Evolutionary conservation across 768 basidiomycete species (phyloP), one percentile per base, ranked within the genome.

Genomic region (Tephrocybe sp.): DNA sequence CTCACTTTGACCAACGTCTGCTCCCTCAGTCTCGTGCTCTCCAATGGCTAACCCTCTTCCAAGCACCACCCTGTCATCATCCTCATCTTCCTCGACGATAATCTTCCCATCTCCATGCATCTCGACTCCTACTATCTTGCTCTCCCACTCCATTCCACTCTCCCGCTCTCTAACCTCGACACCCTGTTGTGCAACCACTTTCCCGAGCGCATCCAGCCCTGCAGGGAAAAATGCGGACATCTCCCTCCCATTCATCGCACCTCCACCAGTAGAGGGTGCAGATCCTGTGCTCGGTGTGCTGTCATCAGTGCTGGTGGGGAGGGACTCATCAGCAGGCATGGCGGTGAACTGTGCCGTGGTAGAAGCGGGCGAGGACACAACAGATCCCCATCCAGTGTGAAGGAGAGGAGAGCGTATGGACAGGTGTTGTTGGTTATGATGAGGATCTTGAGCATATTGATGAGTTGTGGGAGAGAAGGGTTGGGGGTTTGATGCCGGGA

Each of bases 381-480:
- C 66, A 21, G 70, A 67, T 3, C 63, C 69, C 72, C 70, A 74
- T 6, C 58, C 65, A 18, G 73, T 73, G 49, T 73, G 70, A 1
- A 73, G 60, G 11, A 75, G 64, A 0, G 71, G 71, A 4, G 71
- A 68, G 33, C 59, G 61, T 8, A 45, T 23, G 3, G 39, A 41
- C 21, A 49, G 27, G 30, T 50, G 53, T 30, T 45, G 47, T 3
- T 45, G 19, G 11, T 49, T 15, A n/a, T 40, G 24, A 13, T 44
- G 25, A 5, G 11, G 6, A 29, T 29, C 27, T 15, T 34, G 11
- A 4, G 3, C 22, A 40, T 16, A 13, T 24, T 19, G 33, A 15
- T 34, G 41, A 36, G 19, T 16, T 29, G 33, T 34, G 15, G 33
- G 33, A 4, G 33, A 34, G 13, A 34, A 15, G 15, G 33, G 33